Base-by-base conservation (phyloP, 2,329 filamentous ascomycete genomes). In the Sclerotinia minor region DNA sequence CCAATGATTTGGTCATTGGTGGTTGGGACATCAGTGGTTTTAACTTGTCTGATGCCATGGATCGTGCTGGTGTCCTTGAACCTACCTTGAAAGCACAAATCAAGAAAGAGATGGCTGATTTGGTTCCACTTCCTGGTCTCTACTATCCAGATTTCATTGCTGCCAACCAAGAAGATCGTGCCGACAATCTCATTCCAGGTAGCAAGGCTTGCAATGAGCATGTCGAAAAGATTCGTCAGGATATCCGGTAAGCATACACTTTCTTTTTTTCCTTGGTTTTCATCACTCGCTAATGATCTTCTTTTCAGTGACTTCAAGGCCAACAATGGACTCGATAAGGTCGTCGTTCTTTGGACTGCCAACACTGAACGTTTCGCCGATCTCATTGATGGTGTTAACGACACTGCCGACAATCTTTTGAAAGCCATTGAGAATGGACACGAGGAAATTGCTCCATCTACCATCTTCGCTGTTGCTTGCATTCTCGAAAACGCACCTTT, bases 101-200 rank as follows among this genome's bases (percentile, higher is more conserved):
- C 75, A 89, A 88, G 81, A 97, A 98, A 85, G 92, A 98, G 82
- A 94, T 98, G 93, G 83, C 88, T 70, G 83, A 84, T 75, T 91
- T 98, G 88, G 89, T 89, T 75, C 95, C 95, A 41, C 87, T 98
- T 71, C 94, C 93, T 32, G 94, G 91, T 80, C 91, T 98, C 81
- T 99, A 99, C 87, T 99, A 99, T 80, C 95, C 95, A 1, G 95
- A 98, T 81, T 99, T 99, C 84, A 99, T 99, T 77, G 95, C 95
- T 73, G 92, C 95, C 78, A 99, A 99, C 83, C 95, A 99, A 83
- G 94, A 95, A 80, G 93, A 94, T 77, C 91, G 95, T 76, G 95
- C 94, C 72, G 93, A 99, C 82, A 98, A 99, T 76, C 77, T 96
- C 71, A 80, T 98, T 60, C 82, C 90, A 71, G 95, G 95, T 64